These are phyloP conservation scores for Annulohypoxylon maeteangense DNA, from an alignment of 495 filamentous ascomycete genomes.

Conservation along the genomic window DNA sequence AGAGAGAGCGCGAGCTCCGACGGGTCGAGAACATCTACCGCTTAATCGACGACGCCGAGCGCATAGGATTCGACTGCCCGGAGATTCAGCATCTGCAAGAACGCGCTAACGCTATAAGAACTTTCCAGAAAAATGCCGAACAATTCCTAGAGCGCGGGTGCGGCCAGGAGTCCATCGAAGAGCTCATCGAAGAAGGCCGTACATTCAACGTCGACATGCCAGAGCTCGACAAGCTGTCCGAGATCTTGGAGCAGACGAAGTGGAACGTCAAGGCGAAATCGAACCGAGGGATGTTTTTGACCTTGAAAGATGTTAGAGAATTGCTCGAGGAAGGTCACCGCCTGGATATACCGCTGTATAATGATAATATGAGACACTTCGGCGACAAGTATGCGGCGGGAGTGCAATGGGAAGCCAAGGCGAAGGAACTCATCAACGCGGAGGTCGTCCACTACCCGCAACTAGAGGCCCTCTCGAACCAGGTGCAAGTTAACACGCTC, in stretches of 20 bases:
- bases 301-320: constrained; percentile 78
- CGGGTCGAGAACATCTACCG: constrained; percentile 90
- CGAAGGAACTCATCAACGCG: constrained; percentile 89
- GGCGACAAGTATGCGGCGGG: constrained; percentile 79
- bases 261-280: constrained; percentile 85
- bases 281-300: constrained; percentile 69
- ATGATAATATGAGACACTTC: constrained; percentile 79
- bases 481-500: constrained; percentile 75
- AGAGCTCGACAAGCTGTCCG: constrained; percentile 86
- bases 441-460: constrained; percentile 93
- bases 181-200: constrained; percentile 86
- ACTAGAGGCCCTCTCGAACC: constrained; percentile 85
- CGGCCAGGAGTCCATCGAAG: constrained; percentile 79
- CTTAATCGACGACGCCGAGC: constrained; percentile 84
- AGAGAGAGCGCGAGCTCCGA: constrained; percentile 90
- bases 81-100: constrained; percentile 90
- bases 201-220: constrained; percentile 94
- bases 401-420: constrained; percentile 91
- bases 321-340: constrained; percentile 79
- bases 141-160: constrained; percentile 67
- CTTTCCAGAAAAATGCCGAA: constrained; percentile 83
- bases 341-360: constrained; percentile 77
- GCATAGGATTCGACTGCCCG: constrained; percentile 91
- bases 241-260: constrained; percentile 82
- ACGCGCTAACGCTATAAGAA: constrained; percentile 84